Evolutionary conservation across 2,329 filamentous ascomycete genomes (phyloP), one percentile per base, ranked within the genome.

Genomic region (Immersiporthe knoxdaviesiana): DNA sequence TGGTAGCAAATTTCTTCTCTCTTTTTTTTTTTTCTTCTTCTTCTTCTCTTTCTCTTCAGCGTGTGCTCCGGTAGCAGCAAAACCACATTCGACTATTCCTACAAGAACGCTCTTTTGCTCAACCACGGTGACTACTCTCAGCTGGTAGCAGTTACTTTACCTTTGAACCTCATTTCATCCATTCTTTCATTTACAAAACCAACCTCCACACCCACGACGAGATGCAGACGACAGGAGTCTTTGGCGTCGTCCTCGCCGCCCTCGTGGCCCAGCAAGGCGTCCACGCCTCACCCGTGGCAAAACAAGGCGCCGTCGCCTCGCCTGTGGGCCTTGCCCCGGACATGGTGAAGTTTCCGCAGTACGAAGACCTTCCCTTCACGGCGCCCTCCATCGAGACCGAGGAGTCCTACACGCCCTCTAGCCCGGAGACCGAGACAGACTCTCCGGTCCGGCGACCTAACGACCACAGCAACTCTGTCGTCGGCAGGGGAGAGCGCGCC

Each of bases 51-150:
- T 2, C 11, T 16, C 35, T 39, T 41, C n/a, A 44, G 10, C 24
- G n/a, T 39, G n/a, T 14, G n/a, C 59, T 61, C 37, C 59, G 59
- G 59, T 27, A 44, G 37, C 37, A 61, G 37, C 59, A 24, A n/a
- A 10, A 44, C 14, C 21, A 18, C 32, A 44, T 61, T n/a, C n/a
- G 4, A 18, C 37, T 41, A 27, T 27, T 5, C 11, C 59, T 24
- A 41, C 35, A 27, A 21, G 6, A 47, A 61, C 59, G 2, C 18
- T 61, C 37, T 61, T 12, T 44, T 30, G 4, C 24, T 30, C 24
- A 24, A 41, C n/a, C 35, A 24, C 37, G 24, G 37, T 44, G 24
- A 11, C 21, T 30, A 30, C 59, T 24, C 21, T 3, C n/a, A n/a
- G n/a, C n/a, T n/a, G 58, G 58, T 35, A 61, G 10, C 2, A 3